Evolutionary conservation across 768 basidiomycete species (phyloP).

Genomic region (Mycena filopes): DNA sequence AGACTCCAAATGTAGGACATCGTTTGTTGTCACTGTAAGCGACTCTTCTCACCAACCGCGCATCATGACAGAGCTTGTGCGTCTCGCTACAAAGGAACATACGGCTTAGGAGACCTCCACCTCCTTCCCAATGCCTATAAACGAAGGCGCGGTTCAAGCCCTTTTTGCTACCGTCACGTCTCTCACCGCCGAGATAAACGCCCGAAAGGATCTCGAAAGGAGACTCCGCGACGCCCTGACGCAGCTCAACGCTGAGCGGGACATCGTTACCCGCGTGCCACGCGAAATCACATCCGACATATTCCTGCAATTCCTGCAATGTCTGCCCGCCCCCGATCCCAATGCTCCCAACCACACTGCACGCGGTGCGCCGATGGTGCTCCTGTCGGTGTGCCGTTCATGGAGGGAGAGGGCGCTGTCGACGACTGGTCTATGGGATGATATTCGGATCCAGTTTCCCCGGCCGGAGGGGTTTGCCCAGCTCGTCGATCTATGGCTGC

Average conservation of each 20-base stretch:
- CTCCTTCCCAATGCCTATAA: too few species aligned
- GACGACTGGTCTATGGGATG: neutral
- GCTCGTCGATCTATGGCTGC: neutral
- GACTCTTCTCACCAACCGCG: too few species aligned
- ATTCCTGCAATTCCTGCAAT: neutral
- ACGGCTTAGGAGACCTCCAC: too few species aligned
- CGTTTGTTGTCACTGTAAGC: too few species aligned
- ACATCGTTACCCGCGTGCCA: conserved; percentile 9
- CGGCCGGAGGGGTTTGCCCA: neutral
- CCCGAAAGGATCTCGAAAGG: too few species aligned
- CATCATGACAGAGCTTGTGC: too few species aligned
- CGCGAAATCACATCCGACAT: conserved; percentile 11
- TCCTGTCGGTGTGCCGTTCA: neutral
- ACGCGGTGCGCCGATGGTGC: neutral
- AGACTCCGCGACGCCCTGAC: too few species aligned
- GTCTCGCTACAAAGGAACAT: too few species aligned
- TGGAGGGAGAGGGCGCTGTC: neutral
- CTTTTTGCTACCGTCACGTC: too few species aligned
- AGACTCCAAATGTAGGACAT: too few species aligned
- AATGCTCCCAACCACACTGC: neutral
- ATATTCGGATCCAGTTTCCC: neutral
- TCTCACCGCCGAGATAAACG: too few species aligned
- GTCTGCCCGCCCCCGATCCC: neutral
- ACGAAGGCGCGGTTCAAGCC: too few species aligned
- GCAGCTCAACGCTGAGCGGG: neutral